Conservation (phyloP, 345 rosid species). For the Reutealis trisperma region DNA sequence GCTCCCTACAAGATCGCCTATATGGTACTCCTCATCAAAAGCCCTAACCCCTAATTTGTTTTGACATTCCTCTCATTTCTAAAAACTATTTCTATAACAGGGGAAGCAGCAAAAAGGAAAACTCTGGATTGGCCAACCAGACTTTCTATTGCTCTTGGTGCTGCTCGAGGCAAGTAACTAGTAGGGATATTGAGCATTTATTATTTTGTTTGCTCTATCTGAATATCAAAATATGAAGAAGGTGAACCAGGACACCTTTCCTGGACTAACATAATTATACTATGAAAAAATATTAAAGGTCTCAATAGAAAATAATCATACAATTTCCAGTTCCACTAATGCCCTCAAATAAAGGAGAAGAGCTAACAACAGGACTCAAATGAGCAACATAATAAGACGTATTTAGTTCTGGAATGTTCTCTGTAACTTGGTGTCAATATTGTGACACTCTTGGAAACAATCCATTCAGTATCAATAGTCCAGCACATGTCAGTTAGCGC, state of each 20-base stretch:
- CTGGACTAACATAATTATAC: neutral
- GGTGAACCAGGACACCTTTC: neutral
- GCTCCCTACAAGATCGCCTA: constrained; percentile 72
- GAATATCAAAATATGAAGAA: neutral
- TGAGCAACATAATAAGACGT: neutral
- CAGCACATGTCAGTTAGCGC: neutral
- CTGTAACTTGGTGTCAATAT: neutral
- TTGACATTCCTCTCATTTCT: constrained; percentile 6
- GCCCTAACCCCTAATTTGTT: neutral
- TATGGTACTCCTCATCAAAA: constrained; percentile 43
- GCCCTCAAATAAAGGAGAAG: neutral
- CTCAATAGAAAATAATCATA: too few species aligned
- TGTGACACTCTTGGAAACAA: neutral
- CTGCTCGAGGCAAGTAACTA: constrained; percentile 58
- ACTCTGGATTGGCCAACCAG: constrained; percentile 71
- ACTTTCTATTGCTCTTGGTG: constrained; percentile 68
- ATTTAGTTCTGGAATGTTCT: neutral
- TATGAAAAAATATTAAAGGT: neutral
- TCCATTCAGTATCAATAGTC: neutral
- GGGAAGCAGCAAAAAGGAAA: constrained; percentile 67
- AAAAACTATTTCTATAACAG: constrained; percentile 33
- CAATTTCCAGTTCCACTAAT: neutral
- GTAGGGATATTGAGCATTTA: neutral
- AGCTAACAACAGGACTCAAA: neutral
- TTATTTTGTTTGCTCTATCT: neutral